Conservation (phyloP, 179 eudicot species). For the Corrigiola litoralis region DNA sequence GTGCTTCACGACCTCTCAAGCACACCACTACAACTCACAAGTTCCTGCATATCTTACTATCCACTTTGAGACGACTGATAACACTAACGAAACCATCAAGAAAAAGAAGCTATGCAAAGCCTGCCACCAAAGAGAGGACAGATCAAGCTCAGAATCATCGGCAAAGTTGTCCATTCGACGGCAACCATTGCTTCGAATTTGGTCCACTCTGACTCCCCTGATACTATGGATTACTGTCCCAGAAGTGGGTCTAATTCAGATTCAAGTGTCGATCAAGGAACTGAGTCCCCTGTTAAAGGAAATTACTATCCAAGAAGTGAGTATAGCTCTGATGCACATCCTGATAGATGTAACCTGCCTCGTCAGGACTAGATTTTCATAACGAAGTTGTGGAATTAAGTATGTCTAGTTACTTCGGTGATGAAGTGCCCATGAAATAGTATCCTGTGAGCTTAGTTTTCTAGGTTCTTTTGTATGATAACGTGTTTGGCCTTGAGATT, state of each 20-base stretch:
- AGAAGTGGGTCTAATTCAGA: slow-evolving; percentile 5
- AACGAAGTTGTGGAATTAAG: no score
- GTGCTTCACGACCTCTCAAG: not conserved
- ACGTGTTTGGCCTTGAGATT: no score
- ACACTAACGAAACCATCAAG: not conserved
- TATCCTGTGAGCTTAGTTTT: no score
- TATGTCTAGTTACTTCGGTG: not conserved
- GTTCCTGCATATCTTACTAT: not conserved
- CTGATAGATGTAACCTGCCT: no score
- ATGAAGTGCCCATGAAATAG: no score
- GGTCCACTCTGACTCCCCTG: not conserved
- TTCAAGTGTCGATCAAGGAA: not conserved
- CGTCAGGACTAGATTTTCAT: not conserved
- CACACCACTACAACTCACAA: slow-evolving; percentile 1
- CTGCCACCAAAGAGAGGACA: slow-evolving; percentile 23
- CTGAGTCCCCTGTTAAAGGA: not conserved
- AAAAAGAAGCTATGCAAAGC: not conserved
- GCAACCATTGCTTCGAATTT: slow-evolving; percentile 9
- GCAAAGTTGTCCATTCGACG: slow-evolving; percentile 9
- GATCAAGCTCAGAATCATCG: slow-evolving; percentile 18
- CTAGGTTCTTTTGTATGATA: no score
- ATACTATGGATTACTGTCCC: slow-evolving; percentile 17
- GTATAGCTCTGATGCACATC: not conserved
- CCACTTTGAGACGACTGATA: not conserved
- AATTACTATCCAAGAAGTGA: slow-evolving; percentile 5